Base-by-base conservation (phyloP, 139 green algal genomes). In the Dunaliella sp. region DNA sequence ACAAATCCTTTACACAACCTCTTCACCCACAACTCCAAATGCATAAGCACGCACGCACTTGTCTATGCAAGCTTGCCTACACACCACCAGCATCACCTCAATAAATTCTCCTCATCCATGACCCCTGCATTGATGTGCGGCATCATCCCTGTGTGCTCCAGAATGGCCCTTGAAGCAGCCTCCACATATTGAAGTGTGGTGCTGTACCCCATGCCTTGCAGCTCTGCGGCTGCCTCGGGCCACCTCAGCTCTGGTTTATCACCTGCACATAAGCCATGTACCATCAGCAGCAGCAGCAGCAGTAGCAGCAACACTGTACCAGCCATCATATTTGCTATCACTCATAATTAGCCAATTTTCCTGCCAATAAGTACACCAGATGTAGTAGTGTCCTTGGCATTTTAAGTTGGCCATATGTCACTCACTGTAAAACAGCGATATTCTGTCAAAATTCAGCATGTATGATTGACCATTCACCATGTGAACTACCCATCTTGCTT, bases 81-180 rank as follows among this genome's bases (percentile, higher is more conserved):
- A n/a, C n/a, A n/a, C n/a, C n/a, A n/a, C n/a, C n/a, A n/a, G n/a
- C n/a, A n/a, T 85, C 81, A 74, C 65, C 83, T n/a, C 35, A 79
- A 36, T 7, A 95, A 2, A 31, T 94, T 83, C 0, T 82, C 75
- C 83, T 89, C 79, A 1, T 36, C 38, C 91, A 96, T 92, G 0
- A 95, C 86, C n/a, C 95, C 96, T 0, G 96, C 95, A 78, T 98
- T 98, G 82, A 98, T 81, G 84, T 98, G 96, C 0, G 95, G 95
- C 85, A 98, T 88, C 36, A 98, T 88, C 0, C 93, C 92, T 0
- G 95, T 98, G 36, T 94, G 38, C 84, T 36, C 34, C 77, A 3
- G 89, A 1, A 84, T 88, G n/a, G 83, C 85, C 28, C 31, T 38
- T 1, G 91, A 90, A 26, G 90, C 91, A 0, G 83, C 92, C 36